phyloP scores from a whole-genome alignment of 2,329 filamentous ascomycete genomes.

The Sphaerostilbella broomeana region DNA sequence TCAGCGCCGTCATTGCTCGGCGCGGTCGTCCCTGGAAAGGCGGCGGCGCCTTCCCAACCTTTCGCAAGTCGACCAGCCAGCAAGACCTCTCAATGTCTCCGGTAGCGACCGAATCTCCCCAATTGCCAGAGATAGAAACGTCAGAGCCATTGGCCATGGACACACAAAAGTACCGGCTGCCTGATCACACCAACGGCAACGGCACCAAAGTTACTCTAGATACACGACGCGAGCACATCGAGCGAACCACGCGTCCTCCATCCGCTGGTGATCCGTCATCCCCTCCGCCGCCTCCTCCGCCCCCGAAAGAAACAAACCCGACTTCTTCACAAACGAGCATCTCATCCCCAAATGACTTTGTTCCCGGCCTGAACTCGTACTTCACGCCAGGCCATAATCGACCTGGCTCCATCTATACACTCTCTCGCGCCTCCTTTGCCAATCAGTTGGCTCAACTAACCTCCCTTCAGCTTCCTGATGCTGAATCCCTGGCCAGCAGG shows the following conservation, averaged over 20 bases:
- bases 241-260: constrained; percentile 39
- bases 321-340: constrained; percentile 19
- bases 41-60: constrained; percentile 36
- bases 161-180: constrained; percentile 66
- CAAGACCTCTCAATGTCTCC: constrained; percentile 20
- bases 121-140: constrained; percentile 46
- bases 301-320: constrained; percentile 27
- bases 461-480: constrained; percentile 80
- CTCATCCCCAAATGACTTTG: constrained; percentile 35
- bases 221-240: constrained; percentile 51
- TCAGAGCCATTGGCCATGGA: constrained; percentile 55
- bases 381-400: constrained; percentile 63
- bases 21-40: constrained; percentile 69
- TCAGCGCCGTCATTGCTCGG: constrained; percentile 48
- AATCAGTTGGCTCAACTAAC: constrained; percentile 90
- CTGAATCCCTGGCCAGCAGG: constrained; percentile 72
- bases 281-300: constrained; percentile 18
- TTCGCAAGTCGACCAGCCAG: constrained; percentile 14
- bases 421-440: constrained; percentile 86
- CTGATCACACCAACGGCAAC: constrained; percentile 63
- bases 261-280: constrained; percentile 20
- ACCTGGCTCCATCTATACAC: constrained; percentile 84
- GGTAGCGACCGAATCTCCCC: constrained; percentile 27
- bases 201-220: constrained; percentile 56
- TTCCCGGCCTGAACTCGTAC: constrained; percentile 50